Conservation (phyloP, 768 basidiomycete species). For the Xerocomus brunneocitrinus region DNA sequence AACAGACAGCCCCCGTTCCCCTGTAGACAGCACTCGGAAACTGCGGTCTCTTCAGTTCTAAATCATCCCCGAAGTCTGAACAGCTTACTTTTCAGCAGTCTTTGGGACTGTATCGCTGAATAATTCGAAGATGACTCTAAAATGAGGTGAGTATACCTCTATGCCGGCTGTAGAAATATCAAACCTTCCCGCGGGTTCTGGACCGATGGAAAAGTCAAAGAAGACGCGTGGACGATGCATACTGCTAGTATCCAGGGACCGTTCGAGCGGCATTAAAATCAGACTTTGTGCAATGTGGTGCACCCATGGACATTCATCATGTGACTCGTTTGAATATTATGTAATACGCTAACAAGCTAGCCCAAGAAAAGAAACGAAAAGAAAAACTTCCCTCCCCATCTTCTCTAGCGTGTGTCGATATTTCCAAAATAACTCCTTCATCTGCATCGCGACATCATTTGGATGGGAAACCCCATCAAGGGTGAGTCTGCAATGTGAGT, state of each 20-base stretch:
- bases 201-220: constrained; percentile 57
- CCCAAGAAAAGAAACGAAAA: no score
- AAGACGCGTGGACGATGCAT: constrained; percentile 64
- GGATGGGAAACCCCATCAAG: no score
- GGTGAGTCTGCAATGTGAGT: no score
- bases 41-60: constrained; percentile 35
- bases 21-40: constrained; percentile 83
- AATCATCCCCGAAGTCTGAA: background rate
- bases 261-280: no score
- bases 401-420: no score
- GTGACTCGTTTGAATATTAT: no score
- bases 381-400: no score
- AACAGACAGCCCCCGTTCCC: constrained; percentile 71
- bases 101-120: constrained; percentile 69
- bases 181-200: constrained; percentile 52
- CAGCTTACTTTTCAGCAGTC: constrained; percentile 71
- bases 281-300: no score
- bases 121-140: constrained; percentile 70
- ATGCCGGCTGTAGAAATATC: constrained; percentile 4
- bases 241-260: background rate
- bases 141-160: constrained; percentile 9
- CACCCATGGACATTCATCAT: no score
- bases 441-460: no score
- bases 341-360: no score
- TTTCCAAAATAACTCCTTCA: no score